Evolutionary conservation across 352 stramenopile genomes (phyloP), one percentile per base, ranked within the genome.

Genomic region (Phytophthora sansomeana): DNA sequence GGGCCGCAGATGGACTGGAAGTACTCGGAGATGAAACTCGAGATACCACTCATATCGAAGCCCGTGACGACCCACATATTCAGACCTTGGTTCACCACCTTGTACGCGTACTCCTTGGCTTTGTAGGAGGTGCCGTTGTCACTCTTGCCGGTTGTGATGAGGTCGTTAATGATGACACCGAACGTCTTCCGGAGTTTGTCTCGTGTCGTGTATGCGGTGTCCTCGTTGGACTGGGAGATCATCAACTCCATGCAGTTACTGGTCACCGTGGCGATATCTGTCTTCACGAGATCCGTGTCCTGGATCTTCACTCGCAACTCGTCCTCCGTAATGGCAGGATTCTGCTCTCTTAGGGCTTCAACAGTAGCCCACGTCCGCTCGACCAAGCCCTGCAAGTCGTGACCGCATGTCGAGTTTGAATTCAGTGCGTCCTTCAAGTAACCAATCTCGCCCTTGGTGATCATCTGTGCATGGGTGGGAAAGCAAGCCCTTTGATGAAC

Each of bases 1-100:
- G 72, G 75, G 3, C 75, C 72, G 14, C 74, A 83, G n/a, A 80
- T 72, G 6, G 52, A 51, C 47, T 69, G 52, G 26, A 72, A 67
- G 42, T 72, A 76, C n/a, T 72, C 68, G 41, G 57, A 63, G 8
- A 72, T 66, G 35, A 71, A 47, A 36, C 56, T 70, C 32, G 67
- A 61, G 33, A 76, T 57, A 49, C 63, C 68, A 29, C 21, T 73
- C 44, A 68, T 62, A 38, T 72, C 68, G 35, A 72, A 69, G n/a
- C 51, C 52, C 26, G 51, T 62, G 38, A 49, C 43, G 8, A 63
- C 51, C 53, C 52, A 73, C 17, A 68, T 38, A 6, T 30, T 41
- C 14, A 75, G 26, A 9, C 55, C 61, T 33, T 71, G 30, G 43
- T 75, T 61, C n/a, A 66, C 28, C 6, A 21, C 21, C 4, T 53